Conservation (phyloP, 257 asterid genomes). For the Hygrophila difformis region DNA sequence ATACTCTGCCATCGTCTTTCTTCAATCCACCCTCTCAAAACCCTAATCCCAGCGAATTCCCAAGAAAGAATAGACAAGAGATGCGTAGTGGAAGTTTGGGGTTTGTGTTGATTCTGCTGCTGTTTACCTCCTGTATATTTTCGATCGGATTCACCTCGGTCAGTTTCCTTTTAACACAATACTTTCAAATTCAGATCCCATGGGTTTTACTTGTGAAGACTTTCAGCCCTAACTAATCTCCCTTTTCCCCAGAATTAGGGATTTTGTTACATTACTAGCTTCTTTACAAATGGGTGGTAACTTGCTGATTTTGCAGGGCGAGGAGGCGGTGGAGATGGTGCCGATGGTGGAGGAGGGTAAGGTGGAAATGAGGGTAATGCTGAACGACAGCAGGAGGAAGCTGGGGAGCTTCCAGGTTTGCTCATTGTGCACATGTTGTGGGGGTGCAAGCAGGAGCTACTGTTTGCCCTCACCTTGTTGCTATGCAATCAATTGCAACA, state of each 20-base stretch:
- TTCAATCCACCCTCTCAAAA: slow-evolving; percentile 5
- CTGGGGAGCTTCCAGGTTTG: slow-evolving; percentile 71
- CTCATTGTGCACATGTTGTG: slow-evolving; percentile 71
- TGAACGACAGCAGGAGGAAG: slow-evolving; percentile 56
- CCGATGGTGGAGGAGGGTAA: slow-evolving; percentile 51
- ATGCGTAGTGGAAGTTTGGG: slow-evolving; percentile 50
- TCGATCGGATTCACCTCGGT: slow-evolving; percentile 26
- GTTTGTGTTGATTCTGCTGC: slow-evolving; percentile 28
- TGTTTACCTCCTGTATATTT: slow-evolving; percentile 25
- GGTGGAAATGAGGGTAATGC: slow-evolving; percentile 37
- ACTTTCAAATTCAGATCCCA: too few species aligned
- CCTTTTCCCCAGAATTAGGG: not conserved
- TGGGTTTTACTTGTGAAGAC: not conserved
- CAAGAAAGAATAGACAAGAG: slow-evolving; percentile 10
- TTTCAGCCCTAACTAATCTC: not conserved
- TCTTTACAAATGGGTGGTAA: slow-evolving; percentile 10
- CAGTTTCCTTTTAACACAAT: slow-evolving; percentile 29
- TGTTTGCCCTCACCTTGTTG: slow-evolving; percentile 72
- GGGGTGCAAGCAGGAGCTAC: slow-evolving; percentile 36
- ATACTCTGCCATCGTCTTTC: not conserved
- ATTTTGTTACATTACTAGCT: not conserved
- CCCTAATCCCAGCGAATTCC: not conserved
- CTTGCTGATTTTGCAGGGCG: slow-evolving; percentile 30
- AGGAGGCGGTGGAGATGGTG: slow-evolving; percentile 33
- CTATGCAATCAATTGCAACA: slow-evolving; percentile 72